Evolutionary conservation across 2,329 filamentous ascomycete genomes (phyloP).

Genomic region (Endothia cerciana): DNA sequence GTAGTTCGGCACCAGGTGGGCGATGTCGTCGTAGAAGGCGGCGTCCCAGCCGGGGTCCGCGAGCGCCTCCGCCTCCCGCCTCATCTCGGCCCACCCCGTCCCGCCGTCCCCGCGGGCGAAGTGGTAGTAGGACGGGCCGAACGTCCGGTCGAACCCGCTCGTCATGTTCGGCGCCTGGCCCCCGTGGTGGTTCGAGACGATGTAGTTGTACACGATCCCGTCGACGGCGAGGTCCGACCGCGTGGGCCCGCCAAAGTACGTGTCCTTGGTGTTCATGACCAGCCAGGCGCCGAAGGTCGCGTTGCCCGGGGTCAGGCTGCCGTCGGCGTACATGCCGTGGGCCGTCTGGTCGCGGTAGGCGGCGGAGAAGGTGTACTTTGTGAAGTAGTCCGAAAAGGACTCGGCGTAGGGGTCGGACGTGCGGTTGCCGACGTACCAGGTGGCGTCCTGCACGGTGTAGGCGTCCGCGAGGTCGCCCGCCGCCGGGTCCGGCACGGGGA

Average conservation of each 20-base stretch:
- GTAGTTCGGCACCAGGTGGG: slow-evolving; percentile 61
- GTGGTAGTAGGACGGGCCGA: slow-evolving; percentile 66
- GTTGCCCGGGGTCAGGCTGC: slow-evolving; percentile 49
- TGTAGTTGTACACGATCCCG: slow-evolving; percentile 69
- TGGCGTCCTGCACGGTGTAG: slow-evolving; percentile 63
- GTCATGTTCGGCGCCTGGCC: slow-evolving; percentile 67
- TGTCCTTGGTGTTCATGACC: slow-evolving; percentile 67
- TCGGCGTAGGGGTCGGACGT: slow-evolving; percentile 59
- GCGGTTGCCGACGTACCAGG: slow-evolving; percentile 62
- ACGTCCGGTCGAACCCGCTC: slow-evolving; percentile 66
- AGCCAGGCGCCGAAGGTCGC: slow-evolving; percentile 64
- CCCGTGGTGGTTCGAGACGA: slow-evolving; percentile 63
- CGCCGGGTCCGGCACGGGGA: slow-evolving; percentile 43
- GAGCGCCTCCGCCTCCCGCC: slow-evolving; percentile 57
- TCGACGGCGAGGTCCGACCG: slow-evolving; percentile 68
- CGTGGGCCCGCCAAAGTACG: slow-evolving; percentile 63
- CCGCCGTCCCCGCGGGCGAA: slow-evolving; percentile 61
- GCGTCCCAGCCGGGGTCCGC: slow-evolving; percentile 58
- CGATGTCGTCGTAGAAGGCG: slow-evolving; percentile 67
- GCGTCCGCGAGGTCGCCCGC: slow-evolving; percentile 47
- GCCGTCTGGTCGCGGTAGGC: slow-evolving; percentile 61
- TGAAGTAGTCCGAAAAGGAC: slow-evolving; percentile 64
- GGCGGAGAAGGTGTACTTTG: slow-evolving; percentile 67
- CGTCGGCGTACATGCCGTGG: slow-evolving; percentile 53
- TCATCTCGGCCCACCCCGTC: slow-evolving; percentile 50